Percentiles rank a stretch among this genome's conserved stretches.
Evolutionary conservation across 2,329 filamentous ascomycete species (phyloP).

Genomic region (Catunica adiposa): DNA sequence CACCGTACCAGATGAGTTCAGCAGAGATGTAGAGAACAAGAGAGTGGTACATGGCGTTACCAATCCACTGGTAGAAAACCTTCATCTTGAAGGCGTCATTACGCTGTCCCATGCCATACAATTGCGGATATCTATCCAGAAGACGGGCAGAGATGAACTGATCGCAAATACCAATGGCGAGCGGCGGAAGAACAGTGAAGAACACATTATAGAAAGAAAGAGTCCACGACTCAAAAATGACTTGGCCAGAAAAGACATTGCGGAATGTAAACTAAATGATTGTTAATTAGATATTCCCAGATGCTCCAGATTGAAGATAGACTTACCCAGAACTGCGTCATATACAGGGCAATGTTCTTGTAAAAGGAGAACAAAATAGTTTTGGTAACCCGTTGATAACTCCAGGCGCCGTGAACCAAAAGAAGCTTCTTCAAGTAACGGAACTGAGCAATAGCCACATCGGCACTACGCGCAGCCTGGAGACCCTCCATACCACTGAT

Average conservation of each 20-base stretch:
- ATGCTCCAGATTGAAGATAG: neutral
- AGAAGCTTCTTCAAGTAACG: constrained; percentile 85
- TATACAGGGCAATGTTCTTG: constrained; percentile 96
- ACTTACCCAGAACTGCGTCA: constrained; percentile 97
- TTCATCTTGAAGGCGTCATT: constrained; percentile 87
- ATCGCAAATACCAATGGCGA: constrained; percentile 90
- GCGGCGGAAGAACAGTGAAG: constrained; percentile 84
- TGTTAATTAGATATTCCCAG: constrained; percentile 5
- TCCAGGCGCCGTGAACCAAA: constrained; percentile 92
- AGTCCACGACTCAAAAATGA: constrained; percentile 98
- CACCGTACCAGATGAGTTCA: constrained; percentile 64
- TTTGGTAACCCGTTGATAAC: constrained; percentile 91
- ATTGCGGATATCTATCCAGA: constrained; percentile 85
- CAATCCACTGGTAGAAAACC: constrained; percentile 84
- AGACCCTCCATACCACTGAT: constrained; percentile 96
- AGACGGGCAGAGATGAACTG: constrained; percentile 92
- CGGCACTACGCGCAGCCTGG: constrained; percentile 86
- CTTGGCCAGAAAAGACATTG: constrained; percentile 92
- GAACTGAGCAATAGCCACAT: constrained; percentile 93
- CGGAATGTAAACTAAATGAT: constrained; percentile 69
- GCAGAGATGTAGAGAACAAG: constrained; percentile 78
- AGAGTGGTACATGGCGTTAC: constrained; percentile 90
- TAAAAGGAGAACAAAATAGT: constrained; percentile 98
- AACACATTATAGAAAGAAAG: constrained; percentile 99
- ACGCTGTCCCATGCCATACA: constrained; percentile 84